A percentile compares a stretch with the other conserved stretches of the same genome.
phyloP scores from a whole-genome alignment of 768 basidiomycete genomes.

The Lentinula edodes region DNA sequence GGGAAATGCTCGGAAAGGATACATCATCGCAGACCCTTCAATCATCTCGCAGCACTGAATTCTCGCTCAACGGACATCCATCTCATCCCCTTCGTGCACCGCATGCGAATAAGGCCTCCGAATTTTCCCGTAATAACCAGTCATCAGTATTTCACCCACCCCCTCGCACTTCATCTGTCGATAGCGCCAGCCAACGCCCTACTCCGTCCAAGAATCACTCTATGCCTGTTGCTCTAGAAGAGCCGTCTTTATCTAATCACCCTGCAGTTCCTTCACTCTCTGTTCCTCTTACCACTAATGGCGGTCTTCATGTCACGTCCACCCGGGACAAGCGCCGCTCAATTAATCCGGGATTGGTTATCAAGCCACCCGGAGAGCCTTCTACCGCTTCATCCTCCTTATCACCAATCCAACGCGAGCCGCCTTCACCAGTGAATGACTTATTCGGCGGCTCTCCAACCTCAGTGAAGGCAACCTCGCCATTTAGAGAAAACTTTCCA shows the following conservation, averaged over 20 bases:
- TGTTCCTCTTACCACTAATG: slow-evolving; percentile 16
- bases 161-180: slow-evolving; percentile 11
- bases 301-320: slow-evolving; percentile 30
- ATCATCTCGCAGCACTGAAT: slow-evolving; percentile 13
- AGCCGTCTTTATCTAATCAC: not conserved
- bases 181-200: slow-evolving; percentile 8
- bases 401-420: slow-evolving; percentile 24
- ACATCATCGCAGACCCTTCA: not conserved
- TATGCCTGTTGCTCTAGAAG: slow-evolving; percentile 28
- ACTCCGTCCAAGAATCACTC: slow-evolving; percentile 32
- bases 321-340: slow-evolving; percentile 41
- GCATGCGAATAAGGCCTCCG: slow-evolving; percentile 33
- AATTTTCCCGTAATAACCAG: slow-evolving; percentile 12
- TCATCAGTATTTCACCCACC: slow-evolving; percentile 17
- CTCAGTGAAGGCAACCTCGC: slow-evolving; percentile 23
- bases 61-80: slow-evolving; percentile 21
- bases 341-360: slow-evolving; percentile 39
- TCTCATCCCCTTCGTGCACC: slow-evolving; percentile 13
- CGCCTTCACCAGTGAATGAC: slow-evolving; percentile 19
- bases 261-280: slow-evolving; percentile 13
- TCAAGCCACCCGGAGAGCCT: slow-evolving; percentile 24
- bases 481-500: slow-evolving; percentile 25
- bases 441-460: slow-evolving; percentile 10
- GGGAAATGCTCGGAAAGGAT: not conserved
- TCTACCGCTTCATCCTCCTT: slow-evolving; percentile 19